Base-by-base conservation (phyloP, 2,329 filamentous ascomycete species). In the Colletotrichum musicola region DNA sequence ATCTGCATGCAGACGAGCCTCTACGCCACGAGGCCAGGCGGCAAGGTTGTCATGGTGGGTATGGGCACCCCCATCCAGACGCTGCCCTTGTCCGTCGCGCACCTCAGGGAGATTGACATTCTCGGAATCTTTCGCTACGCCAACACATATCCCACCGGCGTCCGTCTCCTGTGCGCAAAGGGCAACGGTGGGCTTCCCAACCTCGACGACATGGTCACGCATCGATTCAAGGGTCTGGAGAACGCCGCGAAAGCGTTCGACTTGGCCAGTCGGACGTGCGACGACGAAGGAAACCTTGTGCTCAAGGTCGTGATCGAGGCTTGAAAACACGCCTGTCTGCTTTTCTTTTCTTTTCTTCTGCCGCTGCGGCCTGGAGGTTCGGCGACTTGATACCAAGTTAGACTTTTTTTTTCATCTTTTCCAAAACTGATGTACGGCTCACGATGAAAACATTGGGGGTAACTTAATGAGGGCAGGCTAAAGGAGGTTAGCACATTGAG, bases 61-160 rank as follows among this genome's bases (percentile, higher is more conserved):
- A 94, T 94, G 92, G 92, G 92, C 44, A 92, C 88, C 5, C 92
- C 92, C 0, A 87, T 93, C 60, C 91, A 94, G 77, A 93, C 91
- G 0, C 83, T 94, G 1, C 92, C 92, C 1, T 82, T 95, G 53
- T 92, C 89, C 7, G 90, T 90, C 5, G 92, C 92, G 3, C 90
- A 92, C 46, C 82, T 93, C 30, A 87, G 91, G 44, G 92, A 95
- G 80, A 89, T 94, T 50, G 92, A 94, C 75, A 90, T 94, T 38
- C 80, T 93, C n/a, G 92, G 92, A 40, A 89, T 93, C 35, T 50
- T 94, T 81, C 86, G 92, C 55, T 94, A 94, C 73, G 90, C 90
- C 20, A 92, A 93, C 77, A 93, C 91, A 0, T 94, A 94, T 75
- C 84, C 88, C 4, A 90, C 88, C 0, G 92, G 91, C n/a, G 91